Evolutionary conservation across 257 asterid species (phyloP).

Genomic region (Solanum virginianum): DNA sequence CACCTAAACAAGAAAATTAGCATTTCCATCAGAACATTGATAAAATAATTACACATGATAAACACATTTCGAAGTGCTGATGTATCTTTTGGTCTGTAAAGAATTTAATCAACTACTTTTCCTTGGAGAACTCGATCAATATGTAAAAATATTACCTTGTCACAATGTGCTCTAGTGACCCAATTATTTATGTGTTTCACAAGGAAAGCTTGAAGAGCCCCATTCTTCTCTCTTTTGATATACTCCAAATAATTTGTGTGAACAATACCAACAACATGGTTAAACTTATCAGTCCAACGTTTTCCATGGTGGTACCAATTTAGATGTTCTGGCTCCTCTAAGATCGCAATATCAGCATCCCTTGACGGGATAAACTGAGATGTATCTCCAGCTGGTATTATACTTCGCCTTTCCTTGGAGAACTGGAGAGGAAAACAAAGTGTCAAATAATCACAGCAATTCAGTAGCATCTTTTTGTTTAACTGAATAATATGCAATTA

Average conservation of each 20-base stretch:
- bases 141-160: constrained; percentile 48
- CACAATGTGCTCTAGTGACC: constrained; percentile 84
- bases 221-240: constrained; percentile 97
- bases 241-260: constrained; percentile 98
- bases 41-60: not conserved
- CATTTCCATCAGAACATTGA: not conserved
- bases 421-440: constrained; percentile 28
- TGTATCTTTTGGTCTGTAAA: not conserved
- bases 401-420: constrained; percentile 83
- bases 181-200: constrained; percentile 91
- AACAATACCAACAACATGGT: constrained; percentile 94
- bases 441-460: not conserved
- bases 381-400: constrained; percentile 95
- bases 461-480: not conserved
- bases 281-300: constrained; percentile 99
- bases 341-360: constrained; percentile 96
- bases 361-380: constrained; percentile 77
- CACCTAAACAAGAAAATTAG: constrained; percentile 29
- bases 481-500: not conserved
- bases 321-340: constrained; percentile 98
- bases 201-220: constrained; percentile 86
- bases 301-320: constrained; percentile 99
- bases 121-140: not conserved
- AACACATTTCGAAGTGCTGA: not conserved
- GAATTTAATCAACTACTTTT: not conserved